Conservation (phyloP, 345 rosid species). For the Euclidium syriacum region DNA sequence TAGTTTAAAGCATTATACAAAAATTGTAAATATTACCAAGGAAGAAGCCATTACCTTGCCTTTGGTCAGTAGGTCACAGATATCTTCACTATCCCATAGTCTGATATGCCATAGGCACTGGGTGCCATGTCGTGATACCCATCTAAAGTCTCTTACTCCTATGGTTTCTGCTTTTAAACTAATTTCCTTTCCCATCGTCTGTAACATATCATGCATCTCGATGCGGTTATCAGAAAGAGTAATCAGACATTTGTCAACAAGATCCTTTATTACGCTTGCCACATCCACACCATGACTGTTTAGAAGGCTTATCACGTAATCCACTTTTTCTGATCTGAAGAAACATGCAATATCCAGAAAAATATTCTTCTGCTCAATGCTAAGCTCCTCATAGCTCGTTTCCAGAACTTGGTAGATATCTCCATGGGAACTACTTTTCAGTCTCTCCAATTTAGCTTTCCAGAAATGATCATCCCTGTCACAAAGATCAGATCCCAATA, state of each 20-base stretch:
- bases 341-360: conserved; percentile 51
- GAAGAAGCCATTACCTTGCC: conserved; percentile 14
- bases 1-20: neutral
- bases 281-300: conserved; percentile 21
- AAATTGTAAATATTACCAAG: neutral
- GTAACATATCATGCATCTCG: conserved; percentile 39
- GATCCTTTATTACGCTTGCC: conserved; percentile 21
- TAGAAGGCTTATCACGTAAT: conserved; percentile 14
- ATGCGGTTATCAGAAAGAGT: conserved; percentile 15
- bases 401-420: conserved; percentile 24
- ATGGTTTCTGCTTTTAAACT: conserved; percentile 20
- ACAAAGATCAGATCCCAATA: conserved; percentile 30
- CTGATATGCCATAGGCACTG: conserved; percentile 17
- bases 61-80: conserved; percentile 12
- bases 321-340: conserved; percentile 22
- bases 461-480: conserved; percentile 9
- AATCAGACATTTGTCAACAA: conserved; percentile 33
- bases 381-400: conserved; percentile 43
- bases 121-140: conserved; percentile 10
- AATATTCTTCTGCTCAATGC: conserved; percentile 19
- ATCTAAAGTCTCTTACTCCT: neutral
- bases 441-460: conserved; percentile 25
- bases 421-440: conserved; percentile 18
- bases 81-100: conserved; percentile 23
- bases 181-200: conserved; percentile 36